Base-by-base conservation (phyloP, 2,329 filamentous ascomycete species). In the Xylogone sp. region DNA sequence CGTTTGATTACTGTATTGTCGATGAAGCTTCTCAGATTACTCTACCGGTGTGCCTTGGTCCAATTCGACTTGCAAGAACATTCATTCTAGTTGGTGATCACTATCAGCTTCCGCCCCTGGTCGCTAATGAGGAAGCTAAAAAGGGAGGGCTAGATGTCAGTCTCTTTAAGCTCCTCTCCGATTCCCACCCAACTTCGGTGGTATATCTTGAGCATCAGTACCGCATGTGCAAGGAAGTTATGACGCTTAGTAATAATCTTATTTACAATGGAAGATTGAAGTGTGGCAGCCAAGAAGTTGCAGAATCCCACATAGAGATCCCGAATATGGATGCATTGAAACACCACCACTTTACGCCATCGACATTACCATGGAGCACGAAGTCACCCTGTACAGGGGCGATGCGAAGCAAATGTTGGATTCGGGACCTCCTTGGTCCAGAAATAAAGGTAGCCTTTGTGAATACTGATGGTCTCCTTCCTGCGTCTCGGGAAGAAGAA, bases 11-110 rank as follows among this genome's bases (percentile, higher is more conserved):
- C 66, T 99, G 94, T 65, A 97, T 99, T 56, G 93, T 99, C 3
- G 94, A 99, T 59, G 94, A 99, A 70, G 94, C 94, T 1, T 97
- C 92, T 2, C 94, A 99, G 64, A 97, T 99, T 65, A 99, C 94
- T 0, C 75, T 99, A 19, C 94, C 94, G 0, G 93, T 97, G 19
- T 97, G 94, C 58, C 76, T 97, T 0, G 94, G 94, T 0, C 94
- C 94, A 0, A 95, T 99, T 59, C 84, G 94, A 10, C 89, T 97
- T 82, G 91, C 94, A 4, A 83, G 83, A 47, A 96, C 88, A 0
- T 99, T 99, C 69, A 89, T 99, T 18, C 81, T 99, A 0, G 94
- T 99, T 0, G 94, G 94, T 13, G 94, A 99, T 67, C 94, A 99
- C 68, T 94, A 96, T 65, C 94, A 99, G 67, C 79, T 99, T 2